Conservation (phyloP, 352 stramenopile genomes). For the Globisporangium abappressorium region DNA sequence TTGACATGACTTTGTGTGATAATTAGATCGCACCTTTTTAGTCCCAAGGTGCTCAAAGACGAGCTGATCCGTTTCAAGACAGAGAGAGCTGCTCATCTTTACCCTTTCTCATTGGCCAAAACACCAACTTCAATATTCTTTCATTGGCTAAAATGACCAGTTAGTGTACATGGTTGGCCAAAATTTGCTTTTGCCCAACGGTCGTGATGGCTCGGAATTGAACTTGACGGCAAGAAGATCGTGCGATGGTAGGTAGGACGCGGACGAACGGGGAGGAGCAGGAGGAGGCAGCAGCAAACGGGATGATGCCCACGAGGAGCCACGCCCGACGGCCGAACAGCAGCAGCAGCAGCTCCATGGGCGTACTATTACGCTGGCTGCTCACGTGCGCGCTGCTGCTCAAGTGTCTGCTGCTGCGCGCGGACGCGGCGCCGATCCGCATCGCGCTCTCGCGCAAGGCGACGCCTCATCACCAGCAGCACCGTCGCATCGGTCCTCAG, state of each 20-base stretch:
- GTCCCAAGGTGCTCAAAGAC: background rate
- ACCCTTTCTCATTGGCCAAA: background rate
- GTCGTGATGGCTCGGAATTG: conserved; percentile 1
- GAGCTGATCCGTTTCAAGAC: background rate
- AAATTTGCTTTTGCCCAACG: conserved; percentile 1
- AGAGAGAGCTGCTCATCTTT: background rate
- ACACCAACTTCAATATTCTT: background rate
- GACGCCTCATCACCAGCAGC: background rate
- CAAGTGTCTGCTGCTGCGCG: background rate
- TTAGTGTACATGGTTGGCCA: background rate
- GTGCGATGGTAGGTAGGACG: background rate
- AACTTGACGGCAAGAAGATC: conserved; percentile 9
- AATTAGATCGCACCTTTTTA: conserved; percentile 1
- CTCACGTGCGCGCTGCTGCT: conserved; percentile 2
- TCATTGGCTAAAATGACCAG: background rate
- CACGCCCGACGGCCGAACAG: background rate
- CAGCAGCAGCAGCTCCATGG: background rate
- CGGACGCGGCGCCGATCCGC: conserved; percentile 24
- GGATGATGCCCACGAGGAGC: background rate
- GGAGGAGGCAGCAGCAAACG: background rate
- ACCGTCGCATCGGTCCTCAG: background rate
- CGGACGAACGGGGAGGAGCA: background rate
- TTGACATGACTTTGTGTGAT: background rate
- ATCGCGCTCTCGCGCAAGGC: conserved; percentile 26
- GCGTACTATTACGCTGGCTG: background rate